Conservation (phyloP, 495 filamentous ascomycete species). For the Penicillium malachiteum region DNA sequence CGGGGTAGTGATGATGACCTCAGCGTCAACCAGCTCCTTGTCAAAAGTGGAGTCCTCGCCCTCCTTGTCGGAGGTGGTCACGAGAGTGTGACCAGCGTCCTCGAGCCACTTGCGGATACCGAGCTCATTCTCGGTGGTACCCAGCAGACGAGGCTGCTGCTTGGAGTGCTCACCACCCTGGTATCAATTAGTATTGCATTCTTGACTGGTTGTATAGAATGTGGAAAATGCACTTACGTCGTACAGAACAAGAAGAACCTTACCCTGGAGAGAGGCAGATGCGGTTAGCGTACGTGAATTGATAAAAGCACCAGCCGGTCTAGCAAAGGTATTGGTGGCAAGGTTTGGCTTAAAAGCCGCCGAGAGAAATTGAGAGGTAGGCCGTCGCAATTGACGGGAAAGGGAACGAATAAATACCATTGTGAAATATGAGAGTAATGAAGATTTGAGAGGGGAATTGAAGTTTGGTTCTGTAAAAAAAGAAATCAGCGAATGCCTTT, state of each 20-base stretch:
- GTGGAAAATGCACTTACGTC: slow-evolving; percentile 55
- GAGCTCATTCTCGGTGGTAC: slow-evolving; percentile 97
- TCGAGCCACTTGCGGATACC: slow-evolving; percentile 96
- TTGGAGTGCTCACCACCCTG: slow-evolving; percentile 68
- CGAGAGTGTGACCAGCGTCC: slow-evolving; percentile 88
- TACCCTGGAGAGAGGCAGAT: slow-evolving; percentile 60
- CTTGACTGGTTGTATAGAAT: no score
- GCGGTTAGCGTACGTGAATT: slow-evolving; percentile 56
- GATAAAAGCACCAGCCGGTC: slow-evolving; percentile 35
- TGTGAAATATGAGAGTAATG: slow-evolving; percentile 39
- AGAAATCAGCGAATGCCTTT: slow-evolving; percentile 13
- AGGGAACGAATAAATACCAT: slow-evolving; percentile 72
- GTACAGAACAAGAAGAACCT: slow-evolving; percentile 74
- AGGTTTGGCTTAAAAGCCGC: slow-evolving; percentile 22
- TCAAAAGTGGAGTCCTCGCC: slow-evolving; percentile 92
- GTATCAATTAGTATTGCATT: slow-evolving; percentile 3
- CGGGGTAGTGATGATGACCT: slow-evolving; percentile 99
- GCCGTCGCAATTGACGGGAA: slow-evolving; percentile 55
- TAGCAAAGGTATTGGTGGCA: slow-evolving; percentile 19
- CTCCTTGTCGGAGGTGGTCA: slow-evolving; percentile 97
- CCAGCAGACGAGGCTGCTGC: slow-evolving; percentile 81
- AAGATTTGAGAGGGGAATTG: slow-evolving; percentile 2
- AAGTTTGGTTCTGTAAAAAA: slow-evolving; percentile 7
- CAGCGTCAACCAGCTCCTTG: slow-evolving; percentile 90
- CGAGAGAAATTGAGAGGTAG: slow-evolving; percentile 55